phyloP scores from a whole-genome alignment of 441 rosid genomes.

The Gossypium trilobum region DNA sequence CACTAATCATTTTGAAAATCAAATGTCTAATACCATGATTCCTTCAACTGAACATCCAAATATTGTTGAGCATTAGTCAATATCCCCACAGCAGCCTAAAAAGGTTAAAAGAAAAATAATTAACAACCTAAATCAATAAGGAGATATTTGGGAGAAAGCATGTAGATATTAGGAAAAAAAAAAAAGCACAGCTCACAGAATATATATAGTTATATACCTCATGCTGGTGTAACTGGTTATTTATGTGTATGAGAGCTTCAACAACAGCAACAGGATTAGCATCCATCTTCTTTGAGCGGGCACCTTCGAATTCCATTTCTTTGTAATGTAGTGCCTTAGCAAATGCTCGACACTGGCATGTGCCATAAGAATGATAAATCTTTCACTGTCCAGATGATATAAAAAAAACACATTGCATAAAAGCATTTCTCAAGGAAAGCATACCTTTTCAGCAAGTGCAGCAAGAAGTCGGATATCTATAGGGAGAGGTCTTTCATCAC shows the following conservation, averaged over 20 bases:
- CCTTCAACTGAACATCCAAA: constrained; percentile 89
- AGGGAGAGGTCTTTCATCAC: constrained; percentile 96
- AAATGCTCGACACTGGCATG: constrained; percentile 85
- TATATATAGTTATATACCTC: constrained; percentile 43
- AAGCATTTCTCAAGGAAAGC: constrained; percentile 12
- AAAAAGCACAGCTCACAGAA: background rate
- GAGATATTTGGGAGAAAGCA: background rate
- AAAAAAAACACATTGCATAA: background rate
- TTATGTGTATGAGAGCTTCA: constrained; percentile 96
- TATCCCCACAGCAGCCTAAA: constrained; percentile 98
- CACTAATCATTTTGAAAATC: background rate
- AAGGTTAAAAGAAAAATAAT: background rate
- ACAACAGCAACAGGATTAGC: constrained; percentile 96
- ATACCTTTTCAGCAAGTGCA: constrained; percentile 98
- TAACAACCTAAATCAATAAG: constrained; percentile 16
- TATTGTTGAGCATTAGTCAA: constrained; percentile 89
- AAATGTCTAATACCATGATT: constrained; percentile 63
- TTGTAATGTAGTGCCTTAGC: constrained; percentile 99
- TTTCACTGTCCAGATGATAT: background rate
- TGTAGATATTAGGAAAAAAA: background rate
- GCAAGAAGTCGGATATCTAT: constrained; percentile 99
- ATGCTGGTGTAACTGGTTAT: constrained; percentile 95
- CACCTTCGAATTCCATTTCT: constrained; percentile 99
- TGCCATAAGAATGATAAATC: background rate
- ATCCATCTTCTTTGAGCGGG: constrained; percentile 80